Base-by-base conservation (phyloP, 1,139 yeast species). In the Geotrichum histeridarum region DNA sequence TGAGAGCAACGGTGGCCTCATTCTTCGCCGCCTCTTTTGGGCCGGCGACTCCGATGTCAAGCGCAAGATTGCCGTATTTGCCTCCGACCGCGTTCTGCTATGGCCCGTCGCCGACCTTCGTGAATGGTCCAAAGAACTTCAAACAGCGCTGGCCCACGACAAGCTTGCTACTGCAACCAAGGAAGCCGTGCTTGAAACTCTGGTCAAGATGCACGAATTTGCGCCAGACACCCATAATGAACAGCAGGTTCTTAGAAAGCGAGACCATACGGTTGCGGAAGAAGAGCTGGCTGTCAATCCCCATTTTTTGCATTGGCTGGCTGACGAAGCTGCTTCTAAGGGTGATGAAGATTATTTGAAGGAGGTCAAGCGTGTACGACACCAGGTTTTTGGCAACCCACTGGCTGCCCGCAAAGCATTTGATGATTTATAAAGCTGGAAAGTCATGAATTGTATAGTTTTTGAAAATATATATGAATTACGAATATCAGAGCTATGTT, bases 301-400 rank as follows among this genome's bases (percentile, higher is more conserved):
- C 42, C 55, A 58, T 1, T 69, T 87, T 61, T 61, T 87, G 52
- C 69, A 76, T 38, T 88, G 95, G 95, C 69, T 88, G 48, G 76
- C 82, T 15, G 64, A 70, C 46, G 80, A 83, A 61, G 75, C 77
- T 1, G 79, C 76, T 42, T 55, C 44, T 35, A 42, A 31, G 31
- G 33, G 38, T 36, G 70, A 66, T 39, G 66, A 65, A 54, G 68
- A 68, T 30, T 71, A 68, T 4, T 77, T 80, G 51, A 79, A 78
- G 5, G 69, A 56, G 44, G 56, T 58, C 14, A 57, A 73, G 45
- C 74, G 74, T 31, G 79, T 84, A 14, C 78, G 95, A 61, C 93
- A 87, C 66, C 67, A 71, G 35, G 81, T 85, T 1, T 89, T 87
- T 72, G 96, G 96, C 1, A 89, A 89, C 64, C 89, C 88, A 9